A percentile compares a stretch with the other conserved stretches of the same genome.
Evolutionary conservation across 179 eudicot species (phyloP).

Genomic region (Beta corolliflora): DNA sequence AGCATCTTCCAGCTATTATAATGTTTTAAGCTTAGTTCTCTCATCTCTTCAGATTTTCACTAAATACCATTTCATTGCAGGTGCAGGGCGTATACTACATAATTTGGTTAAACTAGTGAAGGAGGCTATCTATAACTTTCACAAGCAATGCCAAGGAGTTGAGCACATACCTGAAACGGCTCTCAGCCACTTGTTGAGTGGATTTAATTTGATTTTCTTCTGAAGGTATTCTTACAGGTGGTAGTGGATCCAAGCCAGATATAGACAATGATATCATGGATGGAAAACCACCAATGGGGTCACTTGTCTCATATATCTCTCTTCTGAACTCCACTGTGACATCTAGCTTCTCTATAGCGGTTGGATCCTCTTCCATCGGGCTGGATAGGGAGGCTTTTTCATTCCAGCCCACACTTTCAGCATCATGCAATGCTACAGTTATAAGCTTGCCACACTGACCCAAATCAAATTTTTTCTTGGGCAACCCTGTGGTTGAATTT

Average conservation of each 20-base stretch:
- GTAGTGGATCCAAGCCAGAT: slow-evolving; percentile 40
- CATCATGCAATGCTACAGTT: slow-evolving; percentile 56
- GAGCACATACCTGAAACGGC: slow-evolving; percentile 65
- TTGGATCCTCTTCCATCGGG: slow-evolving; percentile 44
- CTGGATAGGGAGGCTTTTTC: slow-evolving; percentile 31
- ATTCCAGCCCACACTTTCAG: slow-evolving; percentile 30
- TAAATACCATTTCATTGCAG: neutral
- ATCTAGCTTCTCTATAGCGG: slow-evolving; percentile 53
- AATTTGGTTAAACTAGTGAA: neutral
- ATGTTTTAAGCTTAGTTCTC: neutral
- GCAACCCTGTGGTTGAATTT: slow-evolving; percentile 29
- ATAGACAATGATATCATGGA: slow-evolving; percentile 56
- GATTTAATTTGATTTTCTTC: slow-evolving; percentile 46
- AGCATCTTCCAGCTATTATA: neutral
- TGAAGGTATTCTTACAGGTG: slow-evolving; percentile 31
- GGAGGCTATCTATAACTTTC: neutral
- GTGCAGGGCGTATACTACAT: neutral
- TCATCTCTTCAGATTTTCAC: neutral
- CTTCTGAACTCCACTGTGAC: slow-evolving; percentile 58
- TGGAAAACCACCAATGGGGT: slow-evolving; percentile 48
- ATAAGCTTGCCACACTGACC: slow-evolving; percentile 54
- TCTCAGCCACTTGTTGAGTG: slow-evolving; percentile 51
- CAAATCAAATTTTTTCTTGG: slow-evolving; percentile 51
- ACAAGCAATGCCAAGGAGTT: neutral
- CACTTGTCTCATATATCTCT: slow-evolving; percentile 31